Evolutionary conservation across 495 filamentous ascomycete genomes (phyloP).

Genomic region (Aspergillus cavernicola): DNA sequence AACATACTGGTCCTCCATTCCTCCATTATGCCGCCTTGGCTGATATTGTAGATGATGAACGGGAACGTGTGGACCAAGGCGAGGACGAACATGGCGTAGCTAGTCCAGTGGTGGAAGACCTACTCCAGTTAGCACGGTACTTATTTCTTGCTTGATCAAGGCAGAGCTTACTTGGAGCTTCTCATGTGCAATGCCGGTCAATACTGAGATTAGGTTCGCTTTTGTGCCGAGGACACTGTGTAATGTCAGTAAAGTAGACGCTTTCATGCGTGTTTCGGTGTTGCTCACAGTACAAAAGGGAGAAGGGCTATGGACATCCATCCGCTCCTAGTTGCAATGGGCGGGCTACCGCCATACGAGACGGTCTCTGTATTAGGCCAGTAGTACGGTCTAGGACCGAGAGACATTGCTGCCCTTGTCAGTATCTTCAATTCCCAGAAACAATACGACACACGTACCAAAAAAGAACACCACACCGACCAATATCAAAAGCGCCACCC

Average conservation of each 20-base stretch:
- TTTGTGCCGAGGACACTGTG: slow-evolving; percentile 31
- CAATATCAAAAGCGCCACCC: slow-evolving; percentile 20
- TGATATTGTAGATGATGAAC: slow-evolving; percentile 51
- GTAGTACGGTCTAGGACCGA: slow-evolving; percentile 54
- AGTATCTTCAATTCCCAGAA: not conserved
- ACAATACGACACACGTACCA: slow-evolving; percentile 18
- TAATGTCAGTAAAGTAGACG: not conserved
- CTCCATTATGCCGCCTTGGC: slow-evolving; percentile 45
- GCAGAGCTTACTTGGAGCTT: slow-evolving; percentile 26
- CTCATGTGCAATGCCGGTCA: slow-evolving; percentile 55
- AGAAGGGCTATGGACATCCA: slow-evolving; percentile 50
- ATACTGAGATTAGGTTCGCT: slow-evolving; percentile 42
- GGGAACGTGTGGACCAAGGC: slow-evolving; percentile 55
- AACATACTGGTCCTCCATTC: slow-evolving; percentile 42
- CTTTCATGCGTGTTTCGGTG: slow-evolving; percentile 9
- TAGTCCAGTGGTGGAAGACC: slow-evolving; percentile 50
- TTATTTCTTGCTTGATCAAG: not conserved
- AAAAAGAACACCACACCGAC: slow-evolving; percentile 24
- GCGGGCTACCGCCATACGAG: slow-evolving; percentile 47
- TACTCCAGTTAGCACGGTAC: not conserved
- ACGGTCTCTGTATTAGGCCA: slow-evolving; percentile 45
- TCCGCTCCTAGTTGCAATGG: slow-evolving; percentile 49
- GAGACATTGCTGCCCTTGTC: slow-evolving; percentile 35
- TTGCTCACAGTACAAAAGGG: slow-evolving; percentile 52
- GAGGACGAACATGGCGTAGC: slow-evolving; percentile 52